Conservation (phyloP, 345 rosid species). For the Zanthoxylum bungeanum region DNA sequence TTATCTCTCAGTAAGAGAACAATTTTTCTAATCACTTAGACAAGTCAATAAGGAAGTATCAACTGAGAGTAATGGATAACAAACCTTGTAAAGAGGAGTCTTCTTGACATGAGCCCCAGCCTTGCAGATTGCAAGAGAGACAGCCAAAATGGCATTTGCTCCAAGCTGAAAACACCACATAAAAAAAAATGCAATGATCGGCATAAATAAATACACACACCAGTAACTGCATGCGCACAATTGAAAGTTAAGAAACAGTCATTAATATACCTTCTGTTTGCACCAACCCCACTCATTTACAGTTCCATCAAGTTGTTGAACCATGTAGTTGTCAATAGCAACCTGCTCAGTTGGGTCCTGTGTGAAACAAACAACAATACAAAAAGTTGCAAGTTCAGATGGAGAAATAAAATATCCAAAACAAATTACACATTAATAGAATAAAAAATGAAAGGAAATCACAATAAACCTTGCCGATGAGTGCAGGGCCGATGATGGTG, state of each 20-base stretch:
- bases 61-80: not conserved
- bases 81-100: constrained; percentile 81
- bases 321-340: constrained; percentile 87
- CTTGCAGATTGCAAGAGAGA: constrained; percentile 92
- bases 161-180: constrained; percentile 53
- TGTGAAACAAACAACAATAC: not conserved
- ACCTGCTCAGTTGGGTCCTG: constrained; percentile 91
- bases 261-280: constrained; percentile 74
- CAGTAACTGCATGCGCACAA: not conserved
- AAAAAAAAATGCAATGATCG: constrained; percentile 1
- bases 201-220: not conserved
- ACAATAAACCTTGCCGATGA: constrained; percentile 75
- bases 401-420: not conserved
- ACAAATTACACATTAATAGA: not conserved
- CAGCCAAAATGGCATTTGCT: constrained; percentile 92
- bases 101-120: constrained; percentile 71
- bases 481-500: constrained; percentile 74
- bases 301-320: constrained; percentile 91
- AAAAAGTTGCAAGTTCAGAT: constrained; percentile 12
- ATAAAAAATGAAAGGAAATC: not conserved
- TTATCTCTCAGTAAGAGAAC: not conserved
- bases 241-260: not conserved
- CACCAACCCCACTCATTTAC: constrained; percentile 99
- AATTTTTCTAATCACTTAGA: not conserved
- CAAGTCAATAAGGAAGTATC: not conserved